phyloP scores from a whole-genome alignment of 2,329 filamentous ascomycete genomes.

The Colletotrichum sp. region DNA sequence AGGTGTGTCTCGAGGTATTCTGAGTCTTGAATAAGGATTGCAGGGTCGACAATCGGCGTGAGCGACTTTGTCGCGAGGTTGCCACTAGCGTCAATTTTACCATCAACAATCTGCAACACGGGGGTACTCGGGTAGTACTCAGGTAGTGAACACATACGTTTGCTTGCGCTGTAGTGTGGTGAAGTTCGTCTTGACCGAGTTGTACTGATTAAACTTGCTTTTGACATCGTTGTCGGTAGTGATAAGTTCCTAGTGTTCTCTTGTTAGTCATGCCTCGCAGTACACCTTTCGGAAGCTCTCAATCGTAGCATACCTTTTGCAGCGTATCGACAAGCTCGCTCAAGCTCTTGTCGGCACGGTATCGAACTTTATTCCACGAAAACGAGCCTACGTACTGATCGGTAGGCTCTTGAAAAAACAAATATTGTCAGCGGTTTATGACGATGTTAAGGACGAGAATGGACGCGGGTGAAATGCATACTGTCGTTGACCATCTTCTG shows the following conservation, averaged over 20 bases:
- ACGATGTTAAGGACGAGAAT: slow-evolving; percentile 14
- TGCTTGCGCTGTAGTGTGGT: slow-evolving; percentile 84
- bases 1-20: slow-evolving; percentile 98
- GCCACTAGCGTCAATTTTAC: slow-evolving; percentile 58
- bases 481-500: slow-evolving; percentile 96
- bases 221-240: slow-evolving; percentile 97
- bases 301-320: slow-evolving; percentile 69
- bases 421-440: slow-evolving; percentile 26
- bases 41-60: slow-evolving; percentile 83
- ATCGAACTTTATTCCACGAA: slow-evolving; percentile 97
- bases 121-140: neutral
- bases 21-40: slow-evolving; percentile 82
- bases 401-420: slow-evolving; percentile 74
- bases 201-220: slow-evolving; percentile 93
- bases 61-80: slow-evolving; percentile 95
- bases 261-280: neutral
- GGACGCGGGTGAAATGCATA: slow-evolving; percentile 36
- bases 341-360: slow-evolving; percentile 89
- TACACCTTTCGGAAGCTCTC: neutral
- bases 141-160: slow-evolving; percentile 59
- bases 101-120: neutral
- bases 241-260: slow-evolving; percentile 70
- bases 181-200: slow-evolving; percentile 84
- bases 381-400: slow-evolving; percentile 91
- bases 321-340: slow-evolving; percentile 85